Evolutionary conservation across 345 rosid genomes (phyloP).

Genomic region (Eucalyptus polyanthemos): DNA sequence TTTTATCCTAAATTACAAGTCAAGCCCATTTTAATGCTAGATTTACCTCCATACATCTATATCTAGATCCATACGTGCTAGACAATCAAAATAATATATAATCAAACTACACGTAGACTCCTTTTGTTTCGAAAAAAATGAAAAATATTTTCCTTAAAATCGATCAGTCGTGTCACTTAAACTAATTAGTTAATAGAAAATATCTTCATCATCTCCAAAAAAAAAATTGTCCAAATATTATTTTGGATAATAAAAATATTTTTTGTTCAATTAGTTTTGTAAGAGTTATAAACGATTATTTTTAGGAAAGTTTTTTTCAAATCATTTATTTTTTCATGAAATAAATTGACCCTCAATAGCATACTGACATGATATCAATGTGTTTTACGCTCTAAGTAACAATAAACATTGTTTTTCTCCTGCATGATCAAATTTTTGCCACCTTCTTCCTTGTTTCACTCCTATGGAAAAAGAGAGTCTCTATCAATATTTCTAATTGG

Average conservation of each 20-base stretch:
- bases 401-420: neutral
- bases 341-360: fast-evolving
- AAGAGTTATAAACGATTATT: too few species aligned
- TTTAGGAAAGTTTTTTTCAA: fast-evolving
- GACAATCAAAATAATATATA: neutral
- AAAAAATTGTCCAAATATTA: too few species aligned
- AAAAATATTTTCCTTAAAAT: too few species aligned
- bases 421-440: neutral
- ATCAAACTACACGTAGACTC: neutral
- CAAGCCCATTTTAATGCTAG: neutral
- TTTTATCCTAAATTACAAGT: neutral
- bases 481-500: neutral
- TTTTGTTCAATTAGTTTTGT: too few species aligned
- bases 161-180: fast-evolving
- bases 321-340: fast-evolving
- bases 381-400: neutral
- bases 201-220: too few species aligned
- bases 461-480: neutral
- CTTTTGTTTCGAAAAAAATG: fast-evolving
- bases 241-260: too few species aligned
- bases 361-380: fast-evolving
- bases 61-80: fast-evolving
- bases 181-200: fast-evolving
- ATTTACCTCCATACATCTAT: neutral
- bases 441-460: neutral